Evolutionary conservation across 306 rosid genomes (phyloP), one percentile per base, ranked within the genome.

Genomic region (Cucurbita maxima): DNA sequence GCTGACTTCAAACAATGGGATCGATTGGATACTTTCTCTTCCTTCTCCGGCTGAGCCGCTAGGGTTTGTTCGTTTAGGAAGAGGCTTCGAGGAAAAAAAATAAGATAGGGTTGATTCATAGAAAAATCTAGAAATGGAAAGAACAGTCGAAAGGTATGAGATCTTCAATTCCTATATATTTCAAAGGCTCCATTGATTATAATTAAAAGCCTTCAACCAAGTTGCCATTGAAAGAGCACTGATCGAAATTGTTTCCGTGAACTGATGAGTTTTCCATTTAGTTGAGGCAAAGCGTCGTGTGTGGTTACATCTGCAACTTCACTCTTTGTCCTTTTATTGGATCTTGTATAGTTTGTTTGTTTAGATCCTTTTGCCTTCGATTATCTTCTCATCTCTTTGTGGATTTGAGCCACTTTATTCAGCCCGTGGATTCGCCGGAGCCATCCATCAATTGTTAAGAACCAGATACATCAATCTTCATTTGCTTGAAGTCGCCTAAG

Each of bases 281-380:
- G 81, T 80, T 81, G 88, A 10, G 99, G 99, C 86, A 94, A 94
- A 77, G 97, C n/a, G 97, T 94, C 96, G 77, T 85, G 91, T 88
- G 91, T 91, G 91, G 97, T 95, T 78, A 95, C 83, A 77, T 89
- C 99, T 52, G 84, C 96, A 36, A 95, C 96, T 83, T 89, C 89
- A 85, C 99, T 91, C 86, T 91, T 91, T 95, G 85, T 95, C 88
- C 83, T 91, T 88, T 73, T 77, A 84, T 83, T 91, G 91, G 83
- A 95, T 89, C 83, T 91, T 97, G 82, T 95, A 97, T 76, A 96
- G 97, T 82, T 78, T 95, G 82, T 55, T 80, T 40, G 97, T 55
- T 80, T 40, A 96, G 97, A 55, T 95, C 99, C 83, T 79, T 95
- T 73, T 88, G 96, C 92, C 87, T 95, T 25, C 30, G 30, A 25